Evolutionary conservation across 805 yeast species (phyloP), one percentile per base, ranked within the genome.

Genomic region (Maudiozyma saulgeensis): DNA sequence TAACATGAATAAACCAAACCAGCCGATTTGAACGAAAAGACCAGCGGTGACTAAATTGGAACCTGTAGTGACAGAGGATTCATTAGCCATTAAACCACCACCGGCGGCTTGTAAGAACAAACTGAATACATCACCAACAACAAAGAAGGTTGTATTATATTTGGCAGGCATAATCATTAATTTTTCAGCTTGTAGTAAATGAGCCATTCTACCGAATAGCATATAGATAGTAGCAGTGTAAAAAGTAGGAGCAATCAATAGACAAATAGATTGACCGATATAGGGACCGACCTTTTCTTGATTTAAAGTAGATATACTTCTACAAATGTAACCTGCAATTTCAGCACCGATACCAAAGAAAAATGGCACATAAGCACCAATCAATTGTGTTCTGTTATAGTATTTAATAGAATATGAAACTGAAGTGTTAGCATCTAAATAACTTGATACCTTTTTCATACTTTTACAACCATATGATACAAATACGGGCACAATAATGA

Each of bases 211-310:
- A 13, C 66, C 68, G 43, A 66, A 61, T 3, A 57, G 13, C 67
- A 65, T 63, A 46, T 68, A 66, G 25, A 66, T 59, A 1, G 68
- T 48, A 4, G 68, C 70, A 8, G 68, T 64, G 41, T 58, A 56
- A 12, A 66, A 55, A 2, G 68, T 59, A 5, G 71, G 70, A 1
- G 69, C 68, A 16, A 67, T 52, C 39, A 66, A 55, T 42, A 67
- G 41, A 6, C 60, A 52, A 18, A 63, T 47, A 0, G 59, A 42
- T 47, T 66, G 68, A 7, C 61, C 50, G 41, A 60, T 49, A 50
- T 56, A 67, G 0, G 66, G 60, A 2, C 31, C 32, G 12, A 57
- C 19, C 0, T 43, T 35, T 6, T 46, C 34, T 21, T 19, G 25
- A 43, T 62, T 25, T 8, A 42, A n/a, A 23, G 44, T 28, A 2